phyloP scores from a whole-genome alignment of 1,284 basidiomycete species.

The Takashimella tepidaria region DNA sequence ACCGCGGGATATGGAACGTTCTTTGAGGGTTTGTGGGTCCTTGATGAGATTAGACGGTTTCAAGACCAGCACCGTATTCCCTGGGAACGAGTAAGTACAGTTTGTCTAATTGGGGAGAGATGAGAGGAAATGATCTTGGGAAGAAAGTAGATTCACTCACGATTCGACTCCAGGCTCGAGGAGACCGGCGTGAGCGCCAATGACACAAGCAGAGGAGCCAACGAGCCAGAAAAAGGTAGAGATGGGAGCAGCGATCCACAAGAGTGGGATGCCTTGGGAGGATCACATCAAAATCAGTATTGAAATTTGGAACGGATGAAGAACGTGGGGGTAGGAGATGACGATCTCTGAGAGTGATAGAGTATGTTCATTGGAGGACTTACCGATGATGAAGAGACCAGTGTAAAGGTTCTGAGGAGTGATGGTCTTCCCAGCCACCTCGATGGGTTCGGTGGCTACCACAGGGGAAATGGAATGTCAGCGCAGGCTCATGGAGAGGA shows the following conservation, averaged over 20 bases:
- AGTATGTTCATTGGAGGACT: slow-evolving; percentile 9
- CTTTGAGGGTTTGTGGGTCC: too few species aligned
- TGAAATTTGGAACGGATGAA: slow-evolving; percentile 26
- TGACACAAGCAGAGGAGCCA: slow-evolving; percentile 45
- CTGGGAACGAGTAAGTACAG: slow-evolving; percentile 10
- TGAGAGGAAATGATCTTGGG: background rate
- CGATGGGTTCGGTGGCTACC: slow-evolving; percentile 45
- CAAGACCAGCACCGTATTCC: slow-evolving; percentile 33
- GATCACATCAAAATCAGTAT: too few species aligned
- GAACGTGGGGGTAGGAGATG: too few species aligned
- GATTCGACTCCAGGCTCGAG: slow-evolving; percentile 54
- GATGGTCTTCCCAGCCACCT: slow-evolving; percentile 50
- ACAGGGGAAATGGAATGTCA: slow-evolving; percentile 16
- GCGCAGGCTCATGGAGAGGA: slow-evolving; percentile 2
- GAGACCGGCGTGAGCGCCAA: slow-evolving; percentile 53
- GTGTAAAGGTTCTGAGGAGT: slow-evolving; percentile 61
- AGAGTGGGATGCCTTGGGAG: slow-evolving; percentile 42
- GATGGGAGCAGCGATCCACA: slow-evolving; percentile 47
- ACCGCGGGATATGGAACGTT: too few species aligned
- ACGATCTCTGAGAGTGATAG: slow-evolving; percentile 2
- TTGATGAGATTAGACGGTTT: slow-evolving; percentile 30
- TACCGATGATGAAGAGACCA: slow-evolving; percentile 48
- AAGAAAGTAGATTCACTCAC: slow-evolving; percentile 5
- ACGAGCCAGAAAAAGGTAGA: slow-evolving; percentile 49
- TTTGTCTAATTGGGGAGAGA: background rate